Evolutionary conservation across 495 filamentous ascomycete species (phyloP).

Genomic region (Penicillium angulare): DNA sequence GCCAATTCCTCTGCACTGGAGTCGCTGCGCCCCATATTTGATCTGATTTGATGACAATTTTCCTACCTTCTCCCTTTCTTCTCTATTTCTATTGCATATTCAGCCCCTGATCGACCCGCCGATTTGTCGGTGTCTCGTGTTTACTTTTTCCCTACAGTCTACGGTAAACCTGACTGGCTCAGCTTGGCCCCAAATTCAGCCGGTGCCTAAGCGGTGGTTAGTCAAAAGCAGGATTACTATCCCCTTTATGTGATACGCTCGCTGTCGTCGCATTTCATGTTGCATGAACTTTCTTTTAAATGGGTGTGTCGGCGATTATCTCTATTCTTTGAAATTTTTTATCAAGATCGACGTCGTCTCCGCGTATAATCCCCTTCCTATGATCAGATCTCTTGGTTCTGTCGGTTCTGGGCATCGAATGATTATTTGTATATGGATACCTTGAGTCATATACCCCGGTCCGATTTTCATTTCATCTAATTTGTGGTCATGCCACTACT

Average conservation of each 20-base stretch:
- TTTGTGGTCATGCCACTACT: slow-evolving; percentile 38
- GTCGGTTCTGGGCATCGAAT: not conserved
- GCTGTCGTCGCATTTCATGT: slow-evolving; percentile 8
- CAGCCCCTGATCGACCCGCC: slow-evolving; percentile 6
- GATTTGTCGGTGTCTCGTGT: slow-evolving; percentile 19
- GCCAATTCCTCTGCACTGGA: slow-evolving; percentile 1
- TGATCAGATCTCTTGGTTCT: not conserved
- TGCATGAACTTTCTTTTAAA: slow-evolving; percentile 23
- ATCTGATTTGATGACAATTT: slow-evolving; percentile 1
- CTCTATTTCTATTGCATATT: not conserved
- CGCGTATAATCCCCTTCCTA: not conserved
- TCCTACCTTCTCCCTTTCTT: not conserved
- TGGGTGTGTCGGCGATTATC: slow-evolving; percentile 3
- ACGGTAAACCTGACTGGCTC: slow-evolving; percentile 69
- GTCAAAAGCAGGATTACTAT: slow-evolving; percentile 13
- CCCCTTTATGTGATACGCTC: slow-evolving; percentile 24
- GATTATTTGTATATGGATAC: not conserved
- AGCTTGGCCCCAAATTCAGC: slow-evolving; percentile 30
- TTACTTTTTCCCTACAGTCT: slow-evolving; percentile 13
- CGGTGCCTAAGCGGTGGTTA: slow-evolving; percentile 16
- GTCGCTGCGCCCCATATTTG: slow-evolving; percentile 10
- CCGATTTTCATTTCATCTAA: not conserved
- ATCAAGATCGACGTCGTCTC: slow-evolving; percentile 5
- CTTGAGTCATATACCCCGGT: not conserved
- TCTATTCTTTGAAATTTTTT: not conserved